Evolutionary conservation across 495 filamentous ascomycete species (phyloP).

Genomic region (Talaromyces nanjingensis): DNA sequence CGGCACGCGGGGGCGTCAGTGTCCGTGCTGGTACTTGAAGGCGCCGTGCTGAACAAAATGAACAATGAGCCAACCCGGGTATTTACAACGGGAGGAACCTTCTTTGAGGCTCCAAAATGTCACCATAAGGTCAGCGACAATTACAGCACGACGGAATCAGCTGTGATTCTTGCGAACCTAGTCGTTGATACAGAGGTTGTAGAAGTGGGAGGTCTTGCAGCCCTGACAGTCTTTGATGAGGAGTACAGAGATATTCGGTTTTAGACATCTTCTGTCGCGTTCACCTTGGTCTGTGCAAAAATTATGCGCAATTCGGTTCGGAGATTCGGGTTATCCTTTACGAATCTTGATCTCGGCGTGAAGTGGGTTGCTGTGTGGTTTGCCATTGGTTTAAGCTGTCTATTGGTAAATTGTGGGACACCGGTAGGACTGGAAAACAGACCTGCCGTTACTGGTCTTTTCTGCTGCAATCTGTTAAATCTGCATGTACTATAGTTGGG

Average conservation of each 20-base stretch:
- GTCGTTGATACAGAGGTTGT: slow-evolving; percentile 26
- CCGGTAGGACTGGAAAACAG: too few species aligned
- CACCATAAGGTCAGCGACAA: slow-evolving; percentile 37
- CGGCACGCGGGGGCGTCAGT: slow-evolving; percentile 30
- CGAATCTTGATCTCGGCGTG: too few species aligned
- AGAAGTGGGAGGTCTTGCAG: slow-evolving; percentile 22
- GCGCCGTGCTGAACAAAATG: slow-evolving; percentile 33
- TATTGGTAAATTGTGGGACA: too few species aligned
- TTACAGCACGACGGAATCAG: slow-evolving; percentile 25
- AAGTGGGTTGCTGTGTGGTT: too few species aligned
- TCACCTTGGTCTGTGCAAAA: too few species aligned
- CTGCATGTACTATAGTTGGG: too few species aligned
- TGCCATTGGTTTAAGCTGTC: too few species aligned
- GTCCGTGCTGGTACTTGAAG: slow-evolving; percentile 24
- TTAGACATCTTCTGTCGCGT: too few species aligned
- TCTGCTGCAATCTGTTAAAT: too few species aligned
- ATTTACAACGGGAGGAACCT: slow-evolving; percentile 21
- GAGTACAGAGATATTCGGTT: slow-evolving; percentile 15
- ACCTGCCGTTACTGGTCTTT: too few species aligned
- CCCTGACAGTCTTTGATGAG: slow-evolving; percentile 24
- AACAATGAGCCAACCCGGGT: slow-evolving; percentile 28
- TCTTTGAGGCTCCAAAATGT: slow-evolving; percentile 38
- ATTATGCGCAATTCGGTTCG: too few species aligned
- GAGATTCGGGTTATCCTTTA: too few species aligned
- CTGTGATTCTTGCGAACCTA: slow-evolving; percentile 23